phyloP scores from a whole-genome alignment of 108 stramenopile species.

The Hondaea fermentalgiana region DNA sequence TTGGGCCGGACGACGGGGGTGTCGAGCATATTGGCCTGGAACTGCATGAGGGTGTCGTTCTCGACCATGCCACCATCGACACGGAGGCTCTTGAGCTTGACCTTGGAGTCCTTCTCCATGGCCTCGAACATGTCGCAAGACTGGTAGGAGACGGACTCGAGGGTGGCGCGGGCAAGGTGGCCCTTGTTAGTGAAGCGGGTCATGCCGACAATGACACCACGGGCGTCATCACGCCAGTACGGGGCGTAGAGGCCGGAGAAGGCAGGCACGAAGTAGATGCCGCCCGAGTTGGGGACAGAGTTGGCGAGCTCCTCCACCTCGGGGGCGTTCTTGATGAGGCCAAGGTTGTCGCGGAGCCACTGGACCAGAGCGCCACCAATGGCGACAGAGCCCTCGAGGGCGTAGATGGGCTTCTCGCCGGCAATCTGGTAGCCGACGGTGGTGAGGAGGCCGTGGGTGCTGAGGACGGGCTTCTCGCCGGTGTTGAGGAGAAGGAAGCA shows the following conservation, averaged over 20 bases:
- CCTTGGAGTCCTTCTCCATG: constrained; percentile 65
- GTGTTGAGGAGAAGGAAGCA: constrained; percentile 97
- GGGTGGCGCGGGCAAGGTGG: constrained; percentile 81
- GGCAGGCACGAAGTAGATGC: constrained; percentile 91
- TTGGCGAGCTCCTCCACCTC: constrained; percentile 74
- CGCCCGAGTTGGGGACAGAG: constrained; percentile 60
- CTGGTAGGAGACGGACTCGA: constrained; percentile 90
- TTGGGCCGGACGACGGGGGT: constrained; percentile 69
- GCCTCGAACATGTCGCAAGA: constrained; percentile 77
- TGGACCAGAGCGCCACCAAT: constrained; percentile 84
- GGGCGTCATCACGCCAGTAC: constrained; percentile 83
- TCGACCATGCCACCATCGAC: constrained; percentile 91
- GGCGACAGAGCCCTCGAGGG: constrained; percentile 86
- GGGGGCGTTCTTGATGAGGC: constrained; percentile 64
- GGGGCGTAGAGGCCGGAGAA: constrained; percentile 93
- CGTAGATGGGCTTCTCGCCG: constrained; percentile 62
- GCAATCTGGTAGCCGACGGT: constrained; percentile 87
- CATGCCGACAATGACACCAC: constrained; percentile 84
- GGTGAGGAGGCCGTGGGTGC: constrained; percentile 80
- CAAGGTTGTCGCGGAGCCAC: constrained; percentile 90
- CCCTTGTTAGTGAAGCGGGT: constrained; percentile 75
- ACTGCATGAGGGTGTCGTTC: constrained; percentile 86
- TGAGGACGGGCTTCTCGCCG: constrained; percentile 52
- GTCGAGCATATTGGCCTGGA: constrained; percentile 82
- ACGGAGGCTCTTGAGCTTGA: constrained; percentile 56